phyloP scores from a whole-genome alignment of 2,329 filamentous ascomycete species.

The Arachnopeziza araneosa region DNA sequence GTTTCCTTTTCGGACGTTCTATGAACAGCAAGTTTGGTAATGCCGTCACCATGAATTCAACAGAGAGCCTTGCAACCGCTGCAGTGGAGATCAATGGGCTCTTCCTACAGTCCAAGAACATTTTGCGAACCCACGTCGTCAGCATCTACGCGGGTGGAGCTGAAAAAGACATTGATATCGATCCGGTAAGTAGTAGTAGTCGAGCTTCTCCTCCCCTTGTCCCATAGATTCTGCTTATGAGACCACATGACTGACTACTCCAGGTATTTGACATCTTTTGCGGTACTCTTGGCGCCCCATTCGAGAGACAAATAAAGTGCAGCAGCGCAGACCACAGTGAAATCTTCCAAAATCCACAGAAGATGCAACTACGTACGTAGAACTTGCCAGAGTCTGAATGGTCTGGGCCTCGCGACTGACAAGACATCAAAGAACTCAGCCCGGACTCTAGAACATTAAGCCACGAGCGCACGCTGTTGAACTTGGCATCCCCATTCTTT shows the following conservation, averaged over 20 bases:
- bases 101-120: neutral
- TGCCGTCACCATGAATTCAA: slow-evolving; percentile 2
- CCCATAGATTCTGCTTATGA: neutral
- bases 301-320: no score
- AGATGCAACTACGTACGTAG: no score
- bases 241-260: neutral
- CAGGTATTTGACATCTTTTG: no score
- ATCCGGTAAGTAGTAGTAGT: neutral
- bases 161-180: slow-evolving; percentile 3
- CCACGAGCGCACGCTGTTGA: no score
- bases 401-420: no score
- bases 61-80: neutral
- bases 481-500: no score
- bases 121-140: slow-evolving; percentile 1
- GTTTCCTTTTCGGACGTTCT: neutral
- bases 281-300: no score
- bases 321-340: no score
- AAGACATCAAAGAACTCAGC: no score
- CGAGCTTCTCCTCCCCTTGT: neutral
- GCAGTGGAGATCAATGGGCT: slow-evolving; percentile 1
- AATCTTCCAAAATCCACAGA: no score
- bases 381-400: no score
- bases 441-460: no score
- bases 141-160: neutral
- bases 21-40: neutral